Conservation (phyloP, 2,329 filamentous ascomycete genomes). For the Fusarium nisikadoi region DNA sequence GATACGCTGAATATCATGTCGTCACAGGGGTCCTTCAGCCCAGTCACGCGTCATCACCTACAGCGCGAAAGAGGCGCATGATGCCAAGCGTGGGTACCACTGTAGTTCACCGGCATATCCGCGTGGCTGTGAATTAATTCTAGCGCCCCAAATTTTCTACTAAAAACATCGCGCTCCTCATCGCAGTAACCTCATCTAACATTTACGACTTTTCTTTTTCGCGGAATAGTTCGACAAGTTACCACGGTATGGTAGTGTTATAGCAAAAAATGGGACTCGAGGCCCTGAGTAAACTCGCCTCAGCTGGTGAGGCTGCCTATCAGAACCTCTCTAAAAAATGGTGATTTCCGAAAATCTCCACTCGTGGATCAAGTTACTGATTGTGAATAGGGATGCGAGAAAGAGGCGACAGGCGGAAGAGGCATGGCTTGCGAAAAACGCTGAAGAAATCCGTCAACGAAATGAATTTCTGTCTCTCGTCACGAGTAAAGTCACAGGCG, state of each 20-base stretch:
- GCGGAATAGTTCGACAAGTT: neutral
- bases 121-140: conserved; percentile 29
- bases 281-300: conserved; percentile 28
- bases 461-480: conserved; percentile 36
- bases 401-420: conserved; percentile 6
- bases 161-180: neutral
- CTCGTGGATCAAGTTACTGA: neutral
- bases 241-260: neutral
- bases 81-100: conserved; percentile 19
- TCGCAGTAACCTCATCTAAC: neutral
- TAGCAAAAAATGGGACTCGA: conserved; percentile 34
- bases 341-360: neutral
- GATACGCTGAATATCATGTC: rapidly evolving
- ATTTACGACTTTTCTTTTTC: neutral
- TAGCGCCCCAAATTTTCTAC: conserved; percentile 9
- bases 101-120: conserved; percentile 12
- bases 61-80: conserved; percentile 20
- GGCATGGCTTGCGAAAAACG: conserved; percentile 8
- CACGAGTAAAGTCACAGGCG: conserved; percentile 34
- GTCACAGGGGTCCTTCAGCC: neutral
- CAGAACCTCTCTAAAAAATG: conserved; percentile 36
- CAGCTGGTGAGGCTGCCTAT: conserved; percentile 27
- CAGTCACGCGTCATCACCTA: conserved; percentile 16
- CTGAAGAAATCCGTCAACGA: conserved; percentile 31
- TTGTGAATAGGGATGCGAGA: conserved; percentile 14